Base-by-base conservation (phyloP, 495 filamentous ascomycete species). In the Endocarpon pusillum region DNA sequence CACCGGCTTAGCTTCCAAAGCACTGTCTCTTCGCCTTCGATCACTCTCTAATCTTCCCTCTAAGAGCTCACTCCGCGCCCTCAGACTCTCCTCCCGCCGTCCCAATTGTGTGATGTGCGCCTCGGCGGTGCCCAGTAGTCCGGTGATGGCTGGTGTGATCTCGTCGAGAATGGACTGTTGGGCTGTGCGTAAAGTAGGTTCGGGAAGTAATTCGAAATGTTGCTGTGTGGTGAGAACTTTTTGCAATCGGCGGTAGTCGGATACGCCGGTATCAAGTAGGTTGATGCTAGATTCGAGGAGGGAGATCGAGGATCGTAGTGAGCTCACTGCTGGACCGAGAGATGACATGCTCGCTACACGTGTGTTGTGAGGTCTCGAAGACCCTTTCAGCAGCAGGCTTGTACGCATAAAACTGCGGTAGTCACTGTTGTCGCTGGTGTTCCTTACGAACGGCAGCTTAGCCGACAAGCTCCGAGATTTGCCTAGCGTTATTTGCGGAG, bases 171-270 rank as follows among this genome's bases (percentile, higher is more conserved):
- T 66, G 18, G 68, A 55, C 32, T 66, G 57, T 58, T 87, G 81
- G 0, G 80, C 80, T 43, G 71, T 52, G 37, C 62, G 61, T 16
- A 87, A 63, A 29, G 71, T 69, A 18, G 71, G 64, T 44, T 78
- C 71, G 17, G 81, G 70, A 22, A 81, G 69, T 22, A 85, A 66
- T 49, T 87, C 81, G 53, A 84, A 87, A 56, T 85, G 81, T 38
- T 78, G 56, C 17, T 76, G 80, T 16, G 68, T 75, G 48, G 73
- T 65, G 8, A 86, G 61, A 33, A 83, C 75, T 45, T 73, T 77
- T 39, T 65, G 60, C 21, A 85, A 52, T 17, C 80, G 72, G 40
- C 79, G 78, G 47, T 81, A 82, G 53, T 86, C 80, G 46, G 57
- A 66, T 34, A 82, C 69, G 28, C 78, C 80, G 0, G 66, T 54